Evolutionary conservation across 1,284 basidiomycete species (phyloP), one percentile per base, ranked within the genome.

Genomic region (Trichosporon sp.): DNA sequence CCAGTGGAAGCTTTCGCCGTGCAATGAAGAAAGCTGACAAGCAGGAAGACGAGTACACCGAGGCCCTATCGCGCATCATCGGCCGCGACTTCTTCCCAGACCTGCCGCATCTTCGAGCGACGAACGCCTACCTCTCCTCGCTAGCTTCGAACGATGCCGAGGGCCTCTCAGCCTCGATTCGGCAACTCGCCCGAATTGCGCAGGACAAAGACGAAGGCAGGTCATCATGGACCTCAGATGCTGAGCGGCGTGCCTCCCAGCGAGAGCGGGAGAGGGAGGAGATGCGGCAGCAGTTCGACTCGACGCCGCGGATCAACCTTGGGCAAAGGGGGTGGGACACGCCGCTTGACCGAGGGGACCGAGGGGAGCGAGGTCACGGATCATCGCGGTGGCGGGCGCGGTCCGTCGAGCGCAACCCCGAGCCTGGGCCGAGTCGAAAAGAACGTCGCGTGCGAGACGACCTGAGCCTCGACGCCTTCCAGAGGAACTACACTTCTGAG

Each of bases 71-170:
- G 2, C 85, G 88, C 58, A 96, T 99, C 75, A 97, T 99, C 76
- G 89, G 91, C 57, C 88, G 96, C 59, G 95, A 98, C 81, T 99
- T 98, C 84, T 99, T 98, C 75, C 95, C 95, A 0, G 91, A 89
- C 13, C 86, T 96, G 11, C 86, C 88, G 21, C 90, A 91, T 71
- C 84, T 95, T 32, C 90, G 94, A 71, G 90, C 91, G 21, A 91
- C 91, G 16, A 91, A 93, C 77, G 85, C 84, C 63, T 92, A 92
- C 77, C 85, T 94, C 16, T 87, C 90, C 64, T 91, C 92, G 1
- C 82, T 92, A 23, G 84, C 85, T 49, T 82, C 87, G 25, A 84
- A 88, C 68, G 90, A 95, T 74, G 86, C 89, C 1, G 81, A 85
- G 62, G 85, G 88, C 19, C 88, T 94, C 58, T 83, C 86, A 58